phyloP scores from a whole-genome alignment of 345 rosid genomes.

The Melastoma malabathricum region DNA sequence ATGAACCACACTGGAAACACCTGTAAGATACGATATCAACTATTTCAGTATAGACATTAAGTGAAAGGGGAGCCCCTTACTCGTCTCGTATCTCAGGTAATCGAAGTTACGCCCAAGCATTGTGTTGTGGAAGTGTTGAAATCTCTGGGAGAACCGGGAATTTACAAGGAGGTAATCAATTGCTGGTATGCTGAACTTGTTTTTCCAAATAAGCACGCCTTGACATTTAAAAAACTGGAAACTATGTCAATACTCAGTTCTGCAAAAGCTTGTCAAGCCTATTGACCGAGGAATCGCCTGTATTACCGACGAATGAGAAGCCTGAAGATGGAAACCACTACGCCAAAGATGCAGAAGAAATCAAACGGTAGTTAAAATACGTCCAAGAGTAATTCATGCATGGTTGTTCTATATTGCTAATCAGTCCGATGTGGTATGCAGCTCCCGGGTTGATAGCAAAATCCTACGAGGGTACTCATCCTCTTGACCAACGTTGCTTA shows the following conservation, averaged over 20 bases:
- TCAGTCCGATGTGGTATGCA: conserved; percentile 9
- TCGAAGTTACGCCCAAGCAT: conserved; percentile 66
- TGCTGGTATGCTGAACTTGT: no score
- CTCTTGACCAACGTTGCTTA: not conserved
- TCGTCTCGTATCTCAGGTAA: conserved; percentile 28
- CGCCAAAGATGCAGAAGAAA: conserved; percentile 9
- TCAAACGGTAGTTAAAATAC: conserved; percentile 19
- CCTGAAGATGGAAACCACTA: conserved; percentile 8
- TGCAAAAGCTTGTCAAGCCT: conserved; percentile 67
- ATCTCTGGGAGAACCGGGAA: conserved; percentile 56
- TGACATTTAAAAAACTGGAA: no score
- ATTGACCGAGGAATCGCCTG: conserved; percentile 34
- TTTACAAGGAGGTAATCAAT: conserved; percentile 47
- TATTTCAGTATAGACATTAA: not conserved
- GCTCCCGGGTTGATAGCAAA: conserved; percentile 3
- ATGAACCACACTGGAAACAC: not conserved
- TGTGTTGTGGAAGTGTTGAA: conserved; percentile 82
- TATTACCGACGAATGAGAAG: conserved; percentile 10
- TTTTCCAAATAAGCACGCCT: no score
- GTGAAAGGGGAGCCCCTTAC: not conserved
- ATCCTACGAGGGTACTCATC: conserved; percentile 7
- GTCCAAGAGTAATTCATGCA: not conserved
- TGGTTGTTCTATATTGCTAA: conserved; percentile 9
- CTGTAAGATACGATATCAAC: not conserved
- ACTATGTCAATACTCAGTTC: conserved; percentile 45